phyloP scores from a whole-genome alignment of 83 land plant genomes.

The Picea engelmannii region DNA sequence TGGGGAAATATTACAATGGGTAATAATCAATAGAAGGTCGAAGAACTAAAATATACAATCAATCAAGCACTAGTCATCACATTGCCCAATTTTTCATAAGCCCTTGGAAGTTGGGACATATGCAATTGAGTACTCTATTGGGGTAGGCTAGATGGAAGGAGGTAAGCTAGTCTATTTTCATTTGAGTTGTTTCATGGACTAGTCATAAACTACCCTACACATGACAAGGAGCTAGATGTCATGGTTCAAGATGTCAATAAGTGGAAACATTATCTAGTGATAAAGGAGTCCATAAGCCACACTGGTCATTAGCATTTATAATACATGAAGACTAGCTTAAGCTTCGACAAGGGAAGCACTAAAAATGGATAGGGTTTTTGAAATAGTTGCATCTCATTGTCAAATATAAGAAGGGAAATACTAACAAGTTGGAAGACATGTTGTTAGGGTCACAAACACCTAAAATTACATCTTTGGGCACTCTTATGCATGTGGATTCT shows the following conservation, averaged over 20 bases:
- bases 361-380: not conserved
- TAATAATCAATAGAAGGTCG: too few species aligned
- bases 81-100: too few species aligned
- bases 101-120: too few species aligned
- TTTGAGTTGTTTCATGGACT: not conserved
- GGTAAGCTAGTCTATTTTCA: not conserved
- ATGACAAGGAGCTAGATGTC: not conserved
- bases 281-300: not conserved
- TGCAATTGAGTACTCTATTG: not conserved
- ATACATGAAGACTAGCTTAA: not conserved
- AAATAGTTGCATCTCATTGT: not conserved
- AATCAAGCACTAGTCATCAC: too few species aligned
- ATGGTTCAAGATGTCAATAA: not conserved
- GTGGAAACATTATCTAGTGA: not conserved
- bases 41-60: too few species aligned
- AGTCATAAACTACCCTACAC: not conserved
- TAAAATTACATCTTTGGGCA: not conserved
- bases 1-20: too few species aligned
- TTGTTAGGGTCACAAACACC: not conserved
- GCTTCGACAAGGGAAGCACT: not conserved
- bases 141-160: not conserved
- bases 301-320: not conserved
- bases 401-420: not conserved
- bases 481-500: not conserved
- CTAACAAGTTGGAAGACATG: not conserved